Evolutionary conservation across 306 rosid genomes (phyloP).

Genomic region (Alnus rubra): DNA sequence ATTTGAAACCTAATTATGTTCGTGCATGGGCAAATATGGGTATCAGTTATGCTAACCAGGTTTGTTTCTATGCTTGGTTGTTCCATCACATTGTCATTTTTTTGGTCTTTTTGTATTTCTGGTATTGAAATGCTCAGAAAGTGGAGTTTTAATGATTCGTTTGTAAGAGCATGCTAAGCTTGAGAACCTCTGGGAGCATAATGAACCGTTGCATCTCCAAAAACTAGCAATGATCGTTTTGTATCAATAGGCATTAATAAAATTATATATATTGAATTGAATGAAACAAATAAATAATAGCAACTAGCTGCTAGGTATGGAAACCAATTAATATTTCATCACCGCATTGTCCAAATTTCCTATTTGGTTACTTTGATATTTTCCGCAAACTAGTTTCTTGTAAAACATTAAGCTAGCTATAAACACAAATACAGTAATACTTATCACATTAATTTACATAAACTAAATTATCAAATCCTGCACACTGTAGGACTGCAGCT

Average conservation of each 20-base stretch:
- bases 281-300: not conserved
- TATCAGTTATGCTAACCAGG: slow-evolving; percentile 98
- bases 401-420: not conserved
- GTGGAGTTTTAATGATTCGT: not conserved
- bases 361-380: not conserved
- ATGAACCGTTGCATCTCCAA: not conserved
- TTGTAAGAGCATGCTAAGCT: not conserved
- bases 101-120: slow-evolving; percentile 8
- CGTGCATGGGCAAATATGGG: slow-evolving; percentile 99
- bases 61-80: slow-evolving; percentile 26
- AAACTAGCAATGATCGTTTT: not conserved
- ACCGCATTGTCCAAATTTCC: not conserved
- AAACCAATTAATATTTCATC: not conserved
- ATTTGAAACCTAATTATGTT: slow-evolving; percentile 96
- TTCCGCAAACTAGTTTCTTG: not conserved
- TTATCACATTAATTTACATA: not conserved
- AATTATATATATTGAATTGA: not conserved
- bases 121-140: not conserved
- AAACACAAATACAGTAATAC: not conserved
- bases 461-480: not conserved
- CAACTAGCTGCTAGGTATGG: not conserved
- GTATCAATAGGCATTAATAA: not conserved
- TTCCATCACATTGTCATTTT: slow-evolving; percentile 16
- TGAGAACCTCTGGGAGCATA: not conserved
- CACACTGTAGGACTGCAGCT: not conserved